Conservation (phyloP, 202 grass and related monocot genomes). For the Bolboschoenoplectus hybrid region DNA sequence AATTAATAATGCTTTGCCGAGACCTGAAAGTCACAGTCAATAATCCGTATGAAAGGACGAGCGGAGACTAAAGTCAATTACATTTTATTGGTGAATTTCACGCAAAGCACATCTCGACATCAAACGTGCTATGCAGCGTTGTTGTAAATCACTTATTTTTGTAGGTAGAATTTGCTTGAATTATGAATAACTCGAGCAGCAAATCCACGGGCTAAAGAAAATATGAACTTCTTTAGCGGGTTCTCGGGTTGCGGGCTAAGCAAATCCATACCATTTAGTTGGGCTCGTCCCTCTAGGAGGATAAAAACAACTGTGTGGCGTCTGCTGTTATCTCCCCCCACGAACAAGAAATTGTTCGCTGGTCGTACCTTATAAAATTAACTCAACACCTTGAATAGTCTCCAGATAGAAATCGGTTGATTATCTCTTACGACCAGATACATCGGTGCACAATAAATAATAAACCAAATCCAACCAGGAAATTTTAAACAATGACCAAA, state of each 20-base stretch:
- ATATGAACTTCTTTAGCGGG: too few species aligned
- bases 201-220: too few species aligned
- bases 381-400: background rate
- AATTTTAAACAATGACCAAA: background rate
- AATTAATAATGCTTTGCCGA: background rate
- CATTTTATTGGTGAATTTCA: background rate
- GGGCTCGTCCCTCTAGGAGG: conserved; percentile 22
- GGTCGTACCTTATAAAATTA: background rate
- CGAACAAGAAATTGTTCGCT: background rate
- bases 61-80: background rate
- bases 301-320: conserved; percentile 32
- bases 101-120: background rate
- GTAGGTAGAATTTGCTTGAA: too few species aligned
- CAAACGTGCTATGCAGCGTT: background rate
- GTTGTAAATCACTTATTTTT: background rate
- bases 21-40: background rate
- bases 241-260: too few species aligned
- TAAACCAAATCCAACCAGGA: conserved; percentile 4
- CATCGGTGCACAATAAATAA: conserved; percentile 11
- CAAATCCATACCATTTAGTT: background rate
- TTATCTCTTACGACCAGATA: background rate
- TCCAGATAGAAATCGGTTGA: background rate
- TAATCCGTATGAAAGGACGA: background rate
- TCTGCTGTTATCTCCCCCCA: conserved; percentile 1
- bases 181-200: too few species aligned